Percentiles rank a stretch among this genome's conserved stretches.
Evolutionary conservation across 768 basidiomycete species (phyloP).

Genomic region (Tricholoma terreum): DNA sequence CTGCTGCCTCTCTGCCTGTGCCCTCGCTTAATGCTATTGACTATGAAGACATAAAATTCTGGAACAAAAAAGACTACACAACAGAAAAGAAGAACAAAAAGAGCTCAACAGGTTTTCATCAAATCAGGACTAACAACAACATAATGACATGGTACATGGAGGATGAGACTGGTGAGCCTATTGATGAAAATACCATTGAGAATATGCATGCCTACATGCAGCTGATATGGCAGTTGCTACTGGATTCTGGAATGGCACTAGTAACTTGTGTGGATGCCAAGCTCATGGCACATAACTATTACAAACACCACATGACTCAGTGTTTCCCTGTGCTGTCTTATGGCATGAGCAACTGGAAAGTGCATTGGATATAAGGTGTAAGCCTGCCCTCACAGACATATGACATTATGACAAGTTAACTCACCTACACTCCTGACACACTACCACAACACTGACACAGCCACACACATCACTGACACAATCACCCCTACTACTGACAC

Average conservation of each 20-base stretch:
- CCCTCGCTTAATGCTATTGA: not conserved
- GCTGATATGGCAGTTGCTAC: not conserved
- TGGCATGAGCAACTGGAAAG: not conserved
- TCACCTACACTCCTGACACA: no score
- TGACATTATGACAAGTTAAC: no score
- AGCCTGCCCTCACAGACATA: no score
- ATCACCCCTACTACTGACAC: no score
- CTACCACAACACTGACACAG: no score
- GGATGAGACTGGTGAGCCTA: not conserved
- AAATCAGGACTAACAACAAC: not conserved
- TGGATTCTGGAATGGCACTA: not conserved
- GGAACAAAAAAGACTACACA: not conserved
- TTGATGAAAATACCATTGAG: not conserved
- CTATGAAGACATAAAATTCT: not conserved
- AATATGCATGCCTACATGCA: not conserved
- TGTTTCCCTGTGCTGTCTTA: not conserved
- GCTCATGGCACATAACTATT: not conserved
- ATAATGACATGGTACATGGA: not conserved
- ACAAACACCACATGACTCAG: not conserved
- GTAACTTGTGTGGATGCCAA: not conserved
- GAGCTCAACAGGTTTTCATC: not conserved
- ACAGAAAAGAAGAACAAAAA: not conserved
- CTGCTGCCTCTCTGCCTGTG: not conserved
- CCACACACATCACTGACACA: no score
- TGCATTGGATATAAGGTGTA: no score